A percentile compares a stretch with the other conserved stretches of the same genome.
phyloP scores from a whole-genome alignment of 1,139 yeast genomes.

The Geotrichum histeridarum region DNA sequence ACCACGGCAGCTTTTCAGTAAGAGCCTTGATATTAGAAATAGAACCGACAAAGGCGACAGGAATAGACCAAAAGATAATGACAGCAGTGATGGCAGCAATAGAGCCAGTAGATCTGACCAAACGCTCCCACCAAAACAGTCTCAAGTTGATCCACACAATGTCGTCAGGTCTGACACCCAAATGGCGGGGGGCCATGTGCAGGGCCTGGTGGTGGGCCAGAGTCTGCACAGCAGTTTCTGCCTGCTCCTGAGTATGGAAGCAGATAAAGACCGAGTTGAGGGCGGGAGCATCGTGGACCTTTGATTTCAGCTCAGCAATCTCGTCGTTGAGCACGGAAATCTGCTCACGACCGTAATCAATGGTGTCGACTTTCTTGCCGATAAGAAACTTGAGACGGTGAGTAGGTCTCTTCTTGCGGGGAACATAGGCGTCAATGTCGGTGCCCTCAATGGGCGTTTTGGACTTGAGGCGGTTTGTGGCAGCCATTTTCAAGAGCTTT shows the following conservation, averaged over 20 bases:
- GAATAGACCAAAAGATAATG: conserved; percentile 86
- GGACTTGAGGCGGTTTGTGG: conserved; percentile 55
- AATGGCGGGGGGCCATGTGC: conserved; percentile 55
- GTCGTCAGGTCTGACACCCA: conserved; percentile 74
- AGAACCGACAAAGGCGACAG: conserved; percentile 93
- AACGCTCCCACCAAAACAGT: conserved; percentile 78
- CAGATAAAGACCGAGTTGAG: conserved; percentile 71
- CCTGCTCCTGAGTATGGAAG: conserved; percentile 79
- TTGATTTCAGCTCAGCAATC: conserved; percentile 45
- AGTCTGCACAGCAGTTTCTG: conserved; percentile 82
- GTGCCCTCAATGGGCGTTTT: conserved; percentile 46
- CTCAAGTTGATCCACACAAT: conserved; percentile 83
- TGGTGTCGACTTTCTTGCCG: conserved; percentile 83
- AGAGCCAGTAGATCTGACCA: conserved; percentile 56
- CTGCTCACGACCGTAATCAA: conserved; percentile 62
- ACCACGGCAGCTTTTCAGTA: conserved; percentile 62
- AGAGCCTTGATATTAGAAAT: conserved; percentile 74
- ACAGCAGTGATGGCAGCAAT: conserved; percentile 52
- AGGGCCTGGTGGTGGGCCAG: conserved; percentile 60
- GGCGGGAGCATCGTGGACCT: conserved; percentile 42
- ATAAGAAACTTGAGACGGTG: conserved; percentile 58
- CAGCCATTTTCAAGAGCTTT: conserved; percentile 53
- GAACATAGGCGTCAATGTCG: conserved; percentile 61
- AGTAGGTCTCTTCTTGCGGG: conserved; percentile 71
- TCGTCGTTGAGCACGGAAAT: conserved; percentile 64